Evolutionary conservation across 768 basidiomycete genomes (phyloP), one percentile per base, ranked within the genome.

Genomic region (Podaxis sp.): DNA sequence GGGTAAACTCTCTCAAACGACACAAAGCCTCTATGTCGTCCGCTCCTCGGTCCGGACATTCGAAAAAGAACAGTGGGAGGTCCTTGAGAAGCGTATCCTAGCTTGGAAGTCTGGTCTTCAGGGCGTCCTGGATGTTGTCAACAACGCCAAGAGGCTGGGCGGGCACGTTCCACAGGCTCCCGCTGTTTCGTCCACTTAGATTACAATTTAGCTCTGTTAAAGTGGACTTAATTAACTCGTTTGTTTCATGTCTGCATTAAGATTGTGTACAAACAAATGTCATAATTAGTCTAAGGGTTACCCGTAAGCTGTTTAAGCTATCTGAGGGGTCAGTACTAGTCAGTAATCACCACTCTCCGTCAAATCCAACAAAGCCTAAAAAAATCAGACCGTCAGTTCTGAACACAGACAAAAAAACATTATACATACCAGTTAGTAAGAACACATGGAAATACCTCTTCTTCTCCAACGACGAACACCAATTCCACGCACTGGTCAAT

Each of bases 401-500:
- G 15, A 2, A 48, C 55, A 22, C 22, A 22, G 2, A 58, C 5
- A 51, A 28, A 58, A 8, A 54, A 48, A 24, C n/a, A 12, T 61
- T 10, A 17, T 48, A 72, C 88, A 66, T 63, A 91, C 91, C 90
- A 51, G 86, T 84, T 57, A 95, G 76, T 64, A 94, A 75, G 73
- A 94, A 94, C 22, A 92, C 77, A 5, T 84, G 87, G 78, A 93
- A 93, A 71, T 86, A 95, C 54, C 87, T 79, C 77, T 95, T 95
- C 79, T 93, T 95, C 79, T 94, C 93, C 66, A 95, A 73, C 51
- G 80, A 82, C 54, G 87, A 86, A 76, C 93, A 95, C 93, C 93
- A 95, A 71, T 95, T 93, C 93, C 93, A 95, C 3, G 93, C 93
- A 72, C 91, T 93, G 33, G 93, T 95, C 69, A 95, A 74, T 3